Base-by-base conservation (phyloP, 192 early-diverging fungal genomes). In the Neocallimastix lanati region DNA sequence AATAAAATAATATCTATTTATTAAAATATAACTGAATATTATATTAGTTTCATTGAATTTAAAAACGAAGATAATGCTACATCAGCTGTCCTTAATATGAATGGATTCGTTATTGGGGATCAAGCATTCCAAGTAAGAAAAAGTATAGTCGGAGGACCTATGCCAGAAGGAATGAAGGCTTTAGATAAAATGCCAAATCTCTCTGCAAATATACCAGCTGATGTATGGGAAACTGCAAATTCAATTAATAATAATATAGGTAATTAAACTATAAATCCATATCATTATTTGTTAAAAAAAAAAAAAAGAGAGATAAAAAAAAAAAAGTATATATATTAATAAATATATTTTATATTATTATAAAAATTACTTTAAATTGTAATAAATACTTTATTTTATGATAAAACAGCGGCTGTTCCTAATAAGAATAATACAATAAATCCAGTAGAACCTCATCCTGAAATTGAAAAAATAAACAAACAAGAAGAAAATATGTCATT, bases 11-110 rank as follows among this genome's bases (percentile, higher is more conserved):
- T n/a, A n/a, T n/a, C n/a, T n/a, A n/a, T n/a, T n/a, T n/a, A n/a
- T n/a, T n/a, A n/a, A n/a, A n/a, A n/a, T n/a, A n/a, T n/a, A n/a
- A n/a, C n/a, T n/a, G n/a, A n/a, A n/a, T n/a, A n/a, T n/a, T n/a
- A n/a, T n/a, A n/a, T 37, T 85, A 92, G 91, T 25, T 96, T 92
- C 79, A 90, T 96, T 77, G 91, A 95, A 85, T 96, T 93, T 86
- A 89, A 86, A 28, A 85, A 88, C 5, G 84, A 83, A 38, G 29
- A 29, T 25, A 76, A 81, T 15, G 83, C 86, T 1, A 82, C 82
- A 2, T 83, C 88, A 13, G 92, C 94, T 12, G 88, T 89, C 4
- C 78, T 81, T 28, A 86, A 90, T 15, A 92, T 94, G 92, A 93
- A 94, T 82, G 88, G 90, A 38, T 93, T 96, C 79, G 90, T 91